These are phyloP conservation scores for Westerdykella sp. DNA, from an alignment of 2,329 filamentous ascomycete species.

Conservation along the genomic window DNA sequence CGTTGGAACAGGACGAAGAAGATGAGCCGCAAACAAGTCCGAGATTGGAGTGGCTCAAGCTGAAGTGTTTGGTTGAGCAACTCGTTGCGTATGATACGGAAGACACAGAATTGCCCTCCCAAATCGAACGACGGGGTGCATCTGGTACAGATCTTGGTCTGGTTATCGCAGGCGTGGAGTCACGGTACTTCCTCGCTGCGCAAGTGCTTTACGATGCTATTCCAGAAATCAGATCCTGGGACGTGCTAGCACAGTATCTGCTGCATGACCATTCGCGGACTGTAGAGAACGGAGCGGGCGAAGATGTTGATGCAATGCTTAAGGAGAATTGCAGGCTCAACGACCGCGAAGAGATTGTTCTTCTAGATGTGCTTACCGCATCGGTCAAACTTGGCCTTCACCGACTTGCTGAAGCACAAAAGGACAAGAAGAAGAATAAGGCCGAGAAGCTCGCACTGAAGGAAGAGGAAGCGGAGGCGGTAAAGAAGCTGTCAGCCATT, in stretches of 20 bases:
- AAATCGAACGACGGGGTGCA: conserved; percentile 41
- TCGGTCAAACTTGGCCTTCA: conserved; percentile 69
- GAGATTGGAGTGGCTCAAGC: conserved; percentile 77
- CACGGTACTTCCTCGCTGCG: conserved; percentile 77
- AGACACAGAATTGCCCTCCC: conserved; percentile 49
- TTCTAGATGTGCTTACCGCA: conserved; percentile 81
- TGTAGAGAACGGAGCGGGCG: conserved; percentile 49
- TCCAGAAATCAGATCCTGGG: conserved; percentile 77
- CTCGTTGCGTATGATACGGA: conserved; percentile 74
- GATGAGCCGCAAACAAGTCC: conserved; percentile 70
- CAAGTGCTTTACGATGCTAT: conserved; percentile 81
- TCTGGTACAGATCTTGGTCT: conserved; percentile 38
- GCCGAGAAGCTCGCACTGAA: conserved; percentile 52
- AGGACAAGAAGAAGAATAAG: conserved; percentile 54
- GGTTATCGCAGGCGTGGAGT: conserved; percentile 63
- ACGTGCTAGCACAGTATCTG: conserved; percentile 80
- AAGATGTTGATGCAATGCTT: conserved; percentile 57
- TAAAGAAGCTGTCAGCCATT: conserved; percentile 66
- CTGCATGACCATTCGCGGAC: conserved; percentile 76
- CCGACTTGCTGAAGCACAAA: conserved; percentile 57
- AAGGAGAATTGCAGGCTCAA: conserved; percentile 67
- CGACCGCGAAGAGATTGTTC: conserved; percentile 71
- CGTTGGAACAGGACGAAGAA: conserved; percentile 63
- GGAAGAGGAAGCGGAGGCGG: conserved; percentile 71
- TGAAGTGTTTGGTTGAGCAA: conserved; percentile 84